Base-by-base conservation (phyloP, 345 rosid genomes). In the Aquilaria yunnanensis region DNA sequence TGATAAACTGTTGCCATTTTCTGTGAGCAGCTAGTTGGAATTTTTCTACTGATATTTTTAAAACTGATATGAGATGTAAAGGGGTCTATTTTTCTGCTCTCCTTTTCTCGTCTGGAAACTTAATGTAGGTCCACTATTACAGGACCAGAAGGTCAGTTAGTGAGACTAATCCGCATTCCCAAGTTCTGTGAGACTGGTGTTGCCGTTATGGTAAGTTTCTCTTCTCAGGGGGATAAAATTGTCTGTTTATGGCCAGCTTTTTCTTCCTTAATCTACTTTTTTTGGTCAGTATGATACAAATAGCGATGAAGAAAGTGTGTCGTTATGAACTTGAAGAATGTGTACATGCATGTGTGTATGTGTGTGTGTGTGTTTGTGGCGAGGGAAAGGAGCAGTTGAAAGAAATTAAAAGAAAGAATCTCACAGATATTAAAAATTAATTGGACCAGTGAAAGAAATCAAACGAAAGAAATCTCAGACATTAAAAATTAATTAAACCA, bases 71-170 rank as follows among this genome's bases (percentile, higher is more conserved):
- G 43, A 37, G 43, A 37, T 9, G 8, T 37, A 37, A 37, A 37
- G 43, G 5, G 43, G 43, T 9, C 43, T 37, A 37, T 9, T 37
- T 9, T 37, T 45, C 9, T 53, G 16, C 37, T 46, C 7, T 37
- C 43, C 5, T 37, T 37, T 37, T 3, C 5, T 37, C 8, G 43
- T 37, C 43, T 9, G 8, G 43, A 51, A 57, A 58, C 11, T 51
- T 14, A 37, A 13, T 43, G 41, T 50, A 29, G 14, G 32, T 66
- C 10, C 57, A 65, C 49, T 29, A 23, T 6, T 77, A 82, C 85
- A 92, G 98, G 98, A 67, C 62, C 83, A 47, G 92, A 87, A 78
- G 91, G 96, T 73, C 96, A 85, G 60, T 46, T 80, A 61, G 88
- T 81, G 23, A 82, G 90, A 66, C 84, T 92, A 54, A 75, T 92